Evolutionary conservation across 2,329 filamentous ascomycete species (phyloP).

Genomic region (Taxawa tesnikishii): DNA sequence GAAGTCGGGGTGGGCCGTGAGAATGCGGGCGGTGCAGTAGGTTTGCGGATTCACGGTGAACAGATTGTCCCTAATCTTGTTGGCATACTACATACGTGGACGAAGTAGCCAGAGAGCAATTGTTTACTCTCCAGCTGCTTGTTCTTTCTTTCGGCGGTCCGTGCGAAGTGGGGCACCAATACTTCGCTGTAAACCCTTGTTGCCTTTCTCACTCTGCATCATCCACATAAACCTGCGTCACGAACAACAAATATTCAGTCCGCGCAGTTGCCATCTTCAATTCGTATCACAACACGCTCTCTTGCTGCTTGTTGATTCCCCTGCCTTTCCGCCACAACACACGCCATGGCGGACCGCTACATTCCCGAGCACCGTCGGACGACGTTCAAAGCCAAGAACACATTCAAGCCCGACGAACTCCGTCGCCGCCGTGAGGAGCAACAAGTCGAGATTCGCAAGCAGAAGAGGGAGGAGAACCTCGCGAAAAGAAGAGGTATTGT

Average conservation of each 20-base stretch:
- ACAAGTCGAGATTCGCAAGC: slow-evolving; percentile 97
- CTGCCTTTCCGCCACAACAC: neutral
- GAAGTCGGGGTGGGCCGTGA: no score
- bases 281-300: slow-evolving; percentile 5
- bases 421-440: slow-evolving; percentile 97
- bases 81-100: no score
- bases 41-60: no score
- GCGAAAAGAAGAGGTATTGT: slow-evolving; percentile 95
- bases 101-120: no score
- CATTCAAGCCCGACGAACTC: slow-evolving; percentile 98
- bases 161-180: slow-evolving; percentile 1
- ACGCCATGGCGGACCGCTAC: slow-evolving; percentile 90
- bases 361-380: slow-evolving; percentile 98
- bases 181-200: slow-evolving; percentile 3
- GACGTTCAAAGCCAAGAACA: slow-evolving; percentile 98
- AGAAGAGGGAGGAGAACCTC: slow-evolving; percentile 97
- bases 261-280: neutral
- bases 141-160: no score
- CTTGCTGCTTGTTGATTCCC: slow-evolving; percentile 1
- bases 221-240: slow-evolving; percentile 1
- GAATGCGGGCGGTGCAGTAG: no score
- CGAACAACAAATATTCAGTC: neutral
- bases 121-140: no score
- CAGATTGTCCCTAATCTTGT: no score
- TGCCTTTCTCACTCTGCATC: slow-evolving; percentile 1